phyloP scores from a whole-genome alignment of 306 rosid genomes.

The Lotus japonicus region DNA sequence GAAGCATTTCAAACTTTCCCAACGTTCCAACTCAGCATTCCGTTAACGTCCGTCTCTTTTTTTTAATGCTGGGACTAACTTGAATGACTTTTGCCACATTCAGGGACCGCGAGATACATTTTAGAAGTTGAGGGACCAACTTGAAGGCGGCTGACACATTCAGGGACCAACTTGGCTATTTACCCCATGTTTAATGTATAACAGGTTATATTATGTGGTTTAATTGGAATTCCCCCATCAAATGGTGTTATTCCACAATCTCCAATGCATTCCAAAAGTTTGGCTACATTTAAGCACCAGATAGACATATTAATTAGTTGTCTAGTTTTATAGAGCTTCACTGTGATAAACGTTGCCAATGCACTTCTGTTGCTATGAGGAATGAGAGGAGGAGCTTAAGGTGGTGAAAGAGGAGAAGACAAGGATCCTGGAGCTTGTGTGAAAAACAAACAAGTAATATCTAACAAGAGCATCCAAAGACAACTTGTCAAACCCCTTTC shows the following conservation, averaged over 20 bases:
- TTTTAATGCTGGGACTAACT: too few relatives aligned
- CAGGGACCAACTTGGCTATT: too few relatives aligned
- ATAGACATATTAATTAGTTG: slow-evolving; percentile 31
- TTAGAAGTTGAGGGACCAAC: too few relatives aligned
- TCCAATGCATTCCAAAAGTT: slow-evolving; percentile 77
- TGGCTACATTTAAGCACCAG: slow-evolving; percentile 83
- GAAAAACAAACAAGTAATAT: slow-evolving; percentile 51
- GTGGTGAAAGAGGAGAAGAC: slow-evolving; percentile 46
- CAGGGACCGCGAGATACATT: too few relatives aligned
- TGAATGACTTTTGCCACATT: too few relatives aligned
- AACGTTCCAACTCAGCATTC: too few relatives aligned
- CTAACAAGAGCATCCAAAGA: slow-evolving; percentile 43
- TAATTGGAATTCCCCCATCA: slow-evolving; percentile 74
- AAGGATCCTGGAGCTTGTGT: slow-evolving; percentile 52
- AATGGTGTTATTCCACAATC: slow-evolving; percentile 90
- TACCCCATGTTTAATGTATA: too few relatives aligned
- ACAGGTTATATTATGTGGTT: slow-evolving; percentile 76
- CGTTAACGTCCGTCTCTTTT: too few relatives aligned
- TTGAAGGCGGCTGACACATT: too few relatives aligned
- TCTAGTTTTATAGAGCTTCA: slow-evolving; percentile 11
- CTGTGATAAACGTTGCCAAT: neutral
- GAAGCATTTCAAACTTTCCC: too few relatives aligned
- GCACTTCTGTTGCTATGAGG: neutral
- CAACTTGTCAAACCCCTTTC: slow-evolving; percentile 35
- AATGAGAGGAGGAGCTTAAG: slow-evolving; percentile 54